phyloP scores from a whole-genome alignment of 2,329 filamentous ascomycete species.

The Moelleriella libera region DNA sequence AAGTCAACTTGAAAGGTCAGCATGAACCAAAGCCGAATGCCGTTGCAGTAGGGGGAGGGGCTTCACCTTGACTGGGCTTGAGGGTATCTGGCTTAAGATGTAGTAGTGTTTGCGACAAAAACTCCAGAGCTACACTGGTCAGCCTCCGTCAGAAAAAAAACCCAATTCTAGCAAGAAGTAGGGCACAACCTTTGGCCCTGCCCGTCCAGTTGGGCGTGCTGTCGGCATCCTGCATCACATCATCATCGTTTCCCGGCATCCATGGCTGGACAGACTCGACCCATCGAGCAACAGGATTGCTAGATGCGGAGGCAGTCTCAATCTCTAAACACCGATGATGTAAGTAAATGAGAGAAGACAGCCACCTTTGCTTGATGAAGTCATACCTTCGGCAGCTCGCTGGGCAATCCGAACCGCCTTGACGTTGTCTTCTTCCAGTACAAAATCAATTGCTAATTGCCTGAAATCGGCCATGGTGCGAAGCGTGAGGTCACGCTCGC shows the following conservation, averaged over 20 bases:
- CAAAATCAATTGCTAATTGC: conserved; percentile 38
- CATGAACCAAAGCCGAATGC: neutral
- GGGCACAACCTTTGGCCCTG: conserved; percentile 30
- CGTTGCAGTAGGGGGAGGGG: neutral
- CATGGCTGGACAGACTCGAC: conserved; percentile 40
- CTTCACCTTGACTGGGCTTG: conserved; percentile 33
- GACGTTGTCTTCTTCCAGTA: conserved; percentile 33
- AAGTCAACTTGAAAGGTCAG: conserved; percentile 21
- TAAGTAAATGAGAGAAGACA: neutral
- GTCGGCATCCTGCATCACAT: conserved; percentile 21
- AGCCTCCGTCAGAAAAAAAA: neutral
- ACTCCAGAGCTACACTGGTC: conserved; percentile 32
- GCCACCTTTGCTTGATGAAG: neutral
- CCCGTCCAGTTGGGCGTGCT: conserved; percentile 36
- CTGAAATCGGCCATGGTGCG: conserved; percentile 33
- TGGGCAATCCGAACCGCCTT: conserved; percentile 25
- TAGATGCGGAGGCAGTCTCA: conserved; percentile 25
- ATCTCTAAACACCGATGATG: conserved; percentile 22
- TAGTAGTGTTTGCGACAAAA: conserved; percentile 38
- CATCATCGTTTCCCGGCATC: conserved; percentile 30
- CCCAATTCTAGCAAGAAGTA: neutral
- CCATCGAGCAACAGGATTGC: conserved; percentile 37
- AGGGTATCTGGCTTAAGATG: conserved; percentile 30
- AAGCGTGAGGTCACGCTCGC: neutral
- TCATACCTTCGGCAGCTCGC: conserved; percentile 28